Evolutionary conservation across 768 basidiomycete species (phyloP).

Genomic region (Lentinula sp.): DNA sequence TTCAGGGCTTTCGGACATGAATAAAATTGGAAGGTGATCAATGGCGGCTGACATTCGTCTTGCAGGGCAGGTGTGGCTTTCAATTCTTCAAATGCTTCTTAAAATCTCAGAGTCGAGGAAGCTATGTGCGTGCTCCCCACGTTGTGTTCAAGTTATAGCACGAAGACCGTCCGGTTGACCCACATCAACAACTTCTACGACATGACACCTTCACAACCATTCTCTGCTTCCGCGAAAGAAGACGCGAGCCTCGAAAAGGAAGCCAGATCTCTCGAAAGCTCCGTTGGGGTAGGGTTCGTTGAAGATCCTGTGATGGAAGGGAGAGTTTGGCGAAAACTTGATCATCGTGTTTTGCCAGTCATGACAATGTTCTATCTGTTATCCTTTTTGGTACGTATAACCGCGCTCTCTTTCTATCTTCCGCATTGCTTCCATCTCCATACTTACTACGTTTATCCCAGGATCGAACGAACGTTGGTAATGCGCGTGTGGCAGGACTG

Average conservation of each 20-base stretch:
- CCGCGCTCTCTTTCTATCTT: not conserved
- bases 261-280: too few relatives aligned
- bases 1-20: not conserved
- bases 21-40: not conserved
- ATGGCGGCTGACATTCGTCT: not conserved
- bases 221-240: too few relatives aligned
- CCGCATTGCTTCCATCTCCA: not conserved
- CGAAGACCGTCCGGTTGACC: too few relatives aligned
- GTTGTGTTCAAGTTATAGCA: too few relatives aligned
- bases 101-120: too few relatives aligned
- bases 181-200: too few relatives aligned
- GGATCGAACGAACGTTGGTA: conserved; percentile 17
- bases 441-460: not conserved
- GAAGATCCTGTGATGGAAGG: not conserved
- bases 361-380: conserved; percentile 4
- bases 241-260: too few relatives aligned
- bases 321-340: not conserved
- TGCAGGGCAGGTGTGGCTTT: not conserved
- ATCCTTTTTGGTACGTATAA: not conserved
- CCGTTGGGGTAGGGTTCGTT: not conserved
- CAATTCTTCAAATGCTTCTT: too few relatives aligned
- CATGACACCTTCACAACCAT: too few relatives aligned
- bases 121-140: too few relatives aligned
- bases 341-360: not conserved
- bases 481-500: conserved; percentile 15